A percentile compares a stretch with the other conserved stretches of the same genome.
These are phyloP conservation scores for Cyphellophora europaea DNA, from an alignment of 2,329 filamentous ascomycete genomes.

Conservation along the genomic window DNA sequence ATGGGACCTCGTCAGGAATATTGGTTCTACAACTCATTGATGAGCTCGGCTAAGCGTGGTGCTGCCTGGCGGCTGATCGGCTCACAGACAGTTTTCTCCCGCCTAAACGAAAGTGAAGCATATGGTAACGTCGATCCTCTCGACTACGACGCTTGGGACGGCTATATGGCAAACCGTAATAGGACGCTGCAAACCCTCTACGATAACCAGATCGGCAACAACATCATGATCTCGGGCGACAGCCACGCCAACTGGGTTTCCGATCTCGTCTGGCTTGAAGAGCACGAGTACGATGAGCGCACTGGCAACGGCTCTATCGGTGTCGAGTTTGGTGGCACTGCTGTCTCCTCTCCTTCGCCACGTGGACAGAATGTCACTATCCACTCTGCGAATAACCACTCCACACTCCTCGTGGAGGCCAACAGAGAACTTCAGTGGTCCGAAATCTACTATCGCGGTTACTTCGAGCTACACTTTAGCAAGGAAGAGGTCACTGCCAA, in stretches of 20 bases:
- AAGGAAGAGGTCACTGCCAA: conserved; percentile 50
- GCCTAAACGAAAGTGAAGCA: conserved; percentile 39
- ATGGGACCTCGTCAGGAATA: conserved; percentile 66
- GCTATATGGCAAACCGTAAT: conserved; percentile 62
- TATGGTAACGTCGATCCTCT: conserved; percentile 33
- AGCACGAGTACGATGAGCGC: conserved; percentile 40
- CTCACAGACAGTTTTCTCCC: conserved; percentile 60
- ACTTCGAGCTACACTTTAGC: conserved; percentile 55
- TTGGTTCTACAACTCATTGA: conserved; percentile 60
- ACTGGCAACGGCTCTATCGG: conserved; percentile 50
- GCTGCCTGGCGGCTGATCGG: conserved; percentile 64
- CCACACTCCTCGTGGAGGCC: conserved; percentile 33
- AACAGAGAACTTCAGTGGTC: conserved; percentile 64
- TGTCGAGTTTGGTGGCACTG: conserved; percentile 58
- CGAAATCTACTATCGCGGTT: conserved; percentile 64
- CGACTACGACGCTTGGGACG: conserved; percentile 54
- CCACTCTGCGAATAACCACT: conserved; percentile 38
- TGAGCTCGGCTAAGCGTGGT: conserved; percentile 50
- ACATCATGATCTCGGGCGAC: conserved; percentile 63
- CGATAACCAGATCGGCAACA: conserved; percentile 61
- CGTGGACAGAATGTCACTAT: conserved; percentile 52
- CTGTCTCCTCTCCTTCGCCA: conserved; percentile 52
- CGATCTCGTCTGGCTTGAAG: conserved; percentile 50
- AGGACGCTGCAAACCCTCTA: conserved; percentile 59
- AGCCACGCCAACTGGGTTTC: conserved; percentile 57